These are phyloP conservation scores for Spathaspora sp. DNA, from an alignment of 1,139 yeast species.

Conservation along the genomic window DNA sequence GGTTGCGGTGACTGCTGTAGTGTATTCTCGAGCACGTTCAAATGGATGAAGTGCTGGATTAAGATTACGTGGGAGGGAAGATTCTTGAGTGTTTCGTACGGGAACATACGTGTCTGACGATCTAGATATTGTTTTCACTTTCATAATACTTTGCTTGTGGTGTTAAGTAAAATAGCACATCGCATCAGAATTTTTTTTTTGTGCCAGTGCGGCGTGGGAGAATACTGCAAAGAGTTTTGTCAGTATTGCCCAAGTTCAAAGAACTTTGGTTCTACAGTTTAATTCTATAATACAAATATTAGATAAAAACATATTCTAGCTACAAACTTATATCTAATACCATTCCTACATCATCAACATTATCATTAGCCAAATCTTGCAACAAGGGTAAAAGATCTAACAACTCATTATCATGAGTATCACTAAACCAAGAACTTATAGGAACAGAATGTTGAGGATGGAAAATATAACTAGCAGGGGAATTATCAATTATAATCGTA, in stretches of 20 bases:
- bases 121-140: conserved; percentile 86
- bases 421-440: conserved; percentile 98
- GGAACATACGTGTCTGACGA: conserved; percentile 92
- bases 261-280: neutral
- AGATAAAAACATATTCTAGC: neutral
- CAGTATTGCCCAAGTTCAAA: neutral
- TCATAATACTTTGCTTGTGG: conserved; percentile 40
- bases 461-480: conserved; percentile 94
- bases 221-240: neutral
- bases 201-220: neutral
- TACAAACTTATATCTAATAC: conserved; percentile 71
- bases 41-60: conserved; percentile 96
- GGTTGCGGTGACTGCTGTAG: conserved; percentile 92
- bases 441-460: conserved; percentile 99
- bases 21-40: conserved; percentile 94
- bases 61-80: conserved; percentile 83
- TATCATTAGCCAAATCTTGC: conserved; percentile 69
- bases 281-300: neutral
- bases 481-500: conserved; percentile 87
- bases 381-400: conserved; percentile 87
- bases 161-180: neutral
- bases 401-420: conserved; percentile 93
- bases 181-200: neutral
- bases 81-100: conserved; percentile 84
- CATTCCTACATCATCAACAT: conserved; percentile 79